phyloP scores from a whole-genome alignment of 768 basidiomycete species.

The Albatrellus ellisii region DNA sequence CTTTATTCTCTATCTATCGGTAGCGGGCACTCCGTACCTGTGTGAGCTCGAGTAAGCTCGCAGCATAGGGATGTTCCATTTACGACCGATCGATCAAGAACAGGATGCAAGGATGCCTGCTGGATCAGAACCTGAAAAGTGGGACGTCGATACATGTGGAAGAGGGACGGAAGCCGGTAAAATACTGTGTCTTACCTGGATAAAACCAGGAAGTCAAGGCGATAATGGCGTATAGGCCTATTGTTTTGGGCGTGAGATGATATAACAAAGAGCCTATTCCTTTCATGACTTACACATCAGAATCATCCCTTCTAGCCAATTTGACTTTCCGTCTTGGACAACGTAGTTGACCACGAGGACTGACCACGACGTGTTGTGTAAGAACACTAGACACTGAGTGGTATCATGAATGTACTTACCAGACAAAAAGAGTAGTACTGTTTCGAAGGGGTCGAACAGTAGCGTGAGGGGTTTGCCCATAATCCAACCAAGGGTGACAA shows the following conservation, averaged over 20 bases:
- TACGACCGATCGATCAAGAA: slow-evolving; percentile 1
- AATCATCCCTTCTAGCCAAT: slow-evolving; percentile 73
- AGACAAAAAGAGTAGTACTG: slow-evolving; percentile 43
- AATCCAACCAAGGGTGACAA: slow-evolving; percentile 68
- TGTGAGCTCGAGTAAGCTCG: no score
- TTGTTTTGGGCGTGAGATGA: not conserved
- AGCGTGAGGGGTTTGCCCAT: slow-evolving; percentile 69
- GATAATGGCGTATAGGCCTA: slow-evolving; percentile 60
- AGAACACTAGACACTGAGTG: not conserved
- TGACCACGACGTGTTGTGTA: slow-evolving; percentile 14
- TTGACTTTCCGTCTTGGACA: slow-evolving; percentile 69
- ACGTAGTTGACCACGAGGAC: slow-evolving; percentile 77
- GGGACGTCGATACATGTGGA: not conserved
- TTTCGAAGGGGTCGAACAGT: slow-evolving; percentile 85
- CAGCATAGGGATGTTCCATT: no score
- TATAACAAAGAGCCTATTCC: slow-evolving; percentile 1
- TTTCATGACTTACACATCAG: slow-evolving; percentile 49
- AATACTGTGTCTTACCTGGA: slow-evolving; percentile 12
- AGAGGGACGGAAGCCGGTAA: not conserved
- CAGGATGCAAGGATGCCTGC: slow-evolving; percentile 7
- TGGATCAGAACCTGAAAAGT: slow-evolving; percentile 11
- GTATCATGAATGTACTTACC: slow-evolving; percentile 17
- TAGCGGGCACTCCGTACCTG: no score
- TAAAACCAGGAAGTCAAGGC: slow-evolving; percentile 59
- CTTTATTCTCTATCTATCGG: no score